Percentiles rank a stretch among this genome's conserved stretches.
phyloP scores from a whole-genome alignment of 352 stramenopile genomes.

The Thraustochytrium aureum region DNA sequence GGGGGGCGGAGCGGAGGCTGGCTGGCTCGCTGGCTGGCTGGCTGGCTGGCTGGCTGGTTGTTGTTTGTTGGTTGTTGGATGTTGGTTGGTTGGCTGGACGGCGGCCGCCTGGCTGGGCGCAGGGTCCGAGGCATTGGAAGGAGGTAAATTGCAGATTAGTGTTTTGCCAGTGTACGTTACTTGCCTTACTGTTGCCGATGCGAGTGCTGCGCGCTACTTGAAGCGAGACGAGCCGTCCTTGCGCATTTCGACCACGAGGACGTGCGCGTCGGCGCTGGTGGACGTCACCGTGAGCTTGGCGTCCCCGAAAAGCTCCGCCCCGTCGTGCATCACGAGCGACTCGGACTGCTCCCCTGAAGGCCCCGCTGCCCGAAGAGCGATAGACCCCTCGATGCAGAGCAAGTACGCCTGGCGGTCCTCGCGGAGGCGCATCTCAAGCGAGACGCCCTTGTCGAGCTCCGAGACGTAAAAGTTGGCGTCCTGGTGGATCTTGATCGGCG shows the following conservation, averaged over 20 bases:
- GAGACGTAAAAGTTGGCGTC: slow-evolving; percentile 51
- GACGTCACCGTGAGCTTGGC: neutral
- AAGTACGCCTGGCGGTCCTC: slow-evolving; percentile 49
- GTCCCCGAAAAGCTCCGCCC: slow-evolving; percentile 22
- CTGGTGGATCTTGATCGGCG: slow-evolving; percentile 53
- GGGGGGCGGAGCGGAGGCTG: no score
- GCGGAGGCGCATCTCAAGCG: slow-evolving; percentile 22
- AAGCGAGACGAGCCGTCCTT: slow-evolving; percentile 43
- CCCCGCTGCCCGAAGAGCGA: neutral
- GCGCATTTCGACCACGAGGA: slow-evolving; percentile 21
- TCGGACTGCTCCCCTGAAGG: neutral
- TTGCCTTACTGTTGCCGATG: no score
- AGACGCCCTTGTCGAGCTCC: slow-evolving; percentile 10
- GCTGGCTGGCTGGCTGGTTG: no score
- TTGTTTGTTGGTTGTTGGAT: no score
- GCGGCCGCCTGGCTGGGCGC: no score
- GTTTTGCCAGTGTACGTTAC: no score
- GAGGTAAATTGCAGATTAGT: no score
- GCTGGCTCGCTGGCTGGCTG: no score
- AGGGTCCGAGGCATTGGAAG: no score
- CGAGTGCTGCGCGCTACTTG: no score
- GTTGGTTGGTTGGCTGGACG: no score
- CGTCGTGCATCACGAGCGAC: neutral
- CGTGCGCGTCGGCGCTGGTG: neutral
- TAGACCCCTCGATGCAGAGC: slow-evolving; percentile 38